Evolutionary conservation across 345 rosid species (phyloP).

Genomic region (Eucalyptus tenuipes): DNA sequence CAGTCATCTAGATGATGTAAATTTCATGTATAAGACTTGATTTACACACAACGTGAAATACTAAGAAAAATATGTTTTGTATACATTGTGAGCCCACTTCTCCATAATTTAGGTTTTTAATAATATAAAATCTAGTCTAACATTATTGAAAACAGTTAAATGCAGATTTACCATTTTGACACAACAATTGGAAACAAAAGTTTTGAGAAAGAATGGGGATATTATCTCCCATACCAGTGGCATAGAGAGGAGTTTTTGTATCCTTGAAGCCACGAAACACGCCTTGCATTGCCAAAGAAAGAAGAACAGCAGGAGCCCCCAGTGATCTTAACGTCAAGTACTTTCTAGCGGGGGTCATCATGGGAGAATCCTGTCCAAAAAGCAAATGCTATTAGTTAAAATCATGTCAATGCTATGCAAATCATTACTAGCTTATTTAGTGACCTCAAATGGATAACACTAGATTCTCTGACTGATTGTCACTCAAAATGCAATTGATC

Average conservation of each 20-base stretch:
- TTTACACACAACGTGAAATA: background rate
- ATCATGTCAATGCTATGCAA: background rate
- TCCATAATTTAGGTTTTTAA: background rate
- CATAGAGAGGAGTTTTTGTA: slow-evolving; percentile 75
- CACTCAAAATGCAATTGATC: background rate
- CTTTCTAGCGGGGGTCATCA: slow-evolving; percentile 51
- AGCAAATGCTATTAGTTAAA: background rate
- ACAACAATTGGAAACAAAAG: background rate
- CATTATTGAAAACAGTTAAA: background rate
- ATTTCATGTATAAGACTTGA: background rate
- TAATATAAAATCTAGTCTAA: background rate
- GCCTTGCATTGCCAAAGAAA: slow-evolving; percentile 92
- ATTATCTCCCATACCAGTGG: slow-evolving; percentile 37
- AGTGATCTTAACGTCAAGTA: slow-evolving; percentile 61
- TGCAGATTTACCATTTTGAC: background rate
- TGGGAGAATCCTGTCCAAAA: slow-evolving; percentile 41
- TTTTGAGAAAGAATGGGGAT: background rate
- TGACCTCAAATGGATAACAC: background rate
- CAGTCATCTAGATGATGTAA: background rate
- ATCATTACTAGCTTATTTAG: background rate
- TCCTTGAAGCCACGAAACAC: slow-evolving; percentile 86
- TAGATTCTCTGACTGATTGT: background rate
- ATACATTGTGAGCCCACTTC: background rate
- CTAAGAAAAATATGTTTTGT: background rate
- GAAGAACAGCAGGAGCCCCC: slow-evolving; percentile 84